These are phyloP conservation scores for Globisporangium canariense DNA, from an alignment of 352 stramenopile species.

Conservation along the genomic window DNA sequence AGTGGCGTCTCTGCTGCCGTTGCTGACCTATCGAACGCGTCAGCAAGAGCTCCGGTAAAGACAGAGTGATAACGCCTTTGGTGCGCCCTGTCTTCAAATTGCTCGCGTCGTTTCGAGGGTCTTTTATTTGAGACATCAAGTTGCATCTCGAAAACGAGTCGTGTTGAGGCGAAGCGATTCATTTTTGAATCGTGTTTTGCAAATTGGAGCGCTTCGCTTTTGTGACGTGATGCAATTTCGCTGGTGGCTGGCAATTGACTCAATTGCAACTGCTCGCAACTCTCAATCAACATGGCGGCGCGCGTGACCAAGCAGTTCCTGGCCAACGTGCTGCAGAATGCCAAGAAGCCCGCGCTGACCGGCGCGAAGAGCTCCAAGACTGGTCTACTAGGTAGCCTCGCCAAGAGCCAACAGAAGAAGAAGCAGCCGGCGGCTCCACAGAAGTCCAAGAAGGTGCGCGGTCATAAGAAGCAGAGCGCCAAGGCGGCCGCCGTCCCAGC, in stretches of 20 bases:
- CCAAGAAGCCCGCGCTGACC: conserved; percentile 10
- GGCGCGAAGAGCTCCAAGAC: conserved; percentile 3
- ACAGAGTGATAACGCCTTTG: not conserved
- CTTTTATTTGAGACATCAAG: not conserved
- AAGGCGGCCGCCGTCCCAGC: conserved; percentile 6
- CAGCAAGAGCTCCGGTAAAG: not conserved
- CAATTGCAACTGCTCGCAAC: conserved; percentile 1
- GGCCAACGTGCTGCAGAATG: conserved; percentile 39
- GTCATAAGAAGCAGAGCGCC: conserved; percentile 21
- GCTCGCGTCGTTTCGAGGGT: conserved; percentile 7
- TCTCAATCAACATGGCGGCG: conserved; percentile 29
- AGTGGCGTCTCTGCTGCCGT: not conserved
- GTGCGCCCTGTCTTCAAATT: not conserved
- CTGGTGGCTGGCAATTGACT: conserved; percentile 6
- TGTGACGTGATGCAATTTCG: not conserved
- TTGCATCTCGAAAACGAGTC: no score
- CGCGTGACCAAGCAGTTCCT: conserved; percentile 77
- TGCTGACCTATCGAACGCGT: not conserved
- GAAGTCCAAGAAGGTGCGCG: conserved; percentile 19
- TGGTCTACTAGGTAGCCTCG: conserved; percentile 1
- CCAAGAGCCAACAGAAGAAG: conserved; percentile 19
- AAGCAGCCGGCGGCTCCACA: conserved; percentile 23
- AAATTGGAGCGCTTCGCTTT: not conserved
- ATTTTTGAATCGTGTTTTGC: not conserved
- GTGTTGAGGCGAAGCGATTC: not conserved